These are phyloP conservation scores for Penicillium coprophilum DNA, from an alignment of 495 filamentous ascomycete genomes.

Conservation along the genomic window DNA sequence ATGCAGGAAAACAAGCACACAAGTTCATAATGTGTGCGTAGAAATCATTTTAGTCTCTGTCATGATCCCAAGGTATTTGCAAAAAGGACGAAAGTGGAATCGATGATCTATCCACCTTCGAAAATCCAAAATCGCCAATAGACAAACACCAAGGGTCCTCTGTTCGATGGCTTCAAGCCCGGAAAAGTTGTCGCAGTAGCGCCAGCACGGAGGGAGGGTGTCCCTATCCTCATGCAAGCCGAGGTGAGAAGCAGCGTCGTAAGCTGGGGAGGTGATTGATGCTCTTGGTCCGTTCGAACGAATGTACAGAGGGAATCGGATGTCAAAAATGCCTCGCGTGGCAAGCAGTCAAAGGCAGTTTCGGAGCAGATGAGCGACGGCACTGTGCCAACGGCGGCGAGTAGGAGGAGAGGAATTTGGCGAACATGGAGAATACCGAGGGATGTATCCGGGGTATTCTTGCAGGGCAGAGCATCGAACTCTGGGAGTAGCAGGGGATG, in stretches of 20 bases:
- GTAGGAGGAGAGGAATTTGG: slow-evolving; percentile 23
- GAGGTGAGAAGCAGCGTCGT: slow-evolving; percentile 18
- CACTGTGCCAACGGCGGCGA: slow-evolving; percentile 23
- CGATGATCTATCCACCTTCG: slow-evolving; percentile 11
- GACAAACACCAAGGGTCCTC: slow-evolving; percentile 22
- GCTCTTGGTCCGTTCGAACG: slow-evolving; percentile 17
- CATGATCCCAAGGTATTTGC: slow-evolving; percentile 19
- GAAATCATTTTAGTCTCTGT: slow-evolving; percentile 39
- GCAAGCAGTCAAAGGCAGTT: slow-evolving; percentile 13
- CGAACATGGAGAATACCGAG: slow-evolving; percentile 31
- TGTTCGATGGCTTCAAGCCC: slow-evolving; percentile 31
- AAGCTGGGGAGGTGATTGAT: slow-evolving; percentile 4
- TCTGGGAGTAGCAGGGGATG: slow-evolving; percentile 25
- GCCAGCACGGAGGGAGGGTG: slow-evolving; percentile 12
- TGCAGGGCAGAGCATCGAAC: slow-evolving; percentile 38
- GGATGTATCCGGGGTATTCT: slow-evolving; percentile 36
- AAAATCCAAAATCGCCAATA: slow-evolving; percentile 19
- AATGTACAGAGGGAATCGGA: slow-evolving; percentile 16
- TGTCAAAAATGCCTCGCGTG: slow-evolving; percentile 10
- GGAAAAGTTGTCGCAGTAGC: slow-evolving; percentile 28
- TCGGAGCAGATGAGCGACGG: slow-evolving; percentile 19
- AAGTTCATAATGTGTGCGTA: slow-evolving; percentile 33
- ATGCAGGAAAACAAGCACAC: slow-evolving; percentile 31
- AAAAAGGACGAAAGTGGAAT: slow-evolving; percentile 27
- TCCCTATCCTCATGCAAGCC: slow-evolving; percentile 22